These are phyloP conservation scores for Eimeria praecox DNA, from an alignment of 169 alveolate genomes.

Conservation along the genomic window DNA sequence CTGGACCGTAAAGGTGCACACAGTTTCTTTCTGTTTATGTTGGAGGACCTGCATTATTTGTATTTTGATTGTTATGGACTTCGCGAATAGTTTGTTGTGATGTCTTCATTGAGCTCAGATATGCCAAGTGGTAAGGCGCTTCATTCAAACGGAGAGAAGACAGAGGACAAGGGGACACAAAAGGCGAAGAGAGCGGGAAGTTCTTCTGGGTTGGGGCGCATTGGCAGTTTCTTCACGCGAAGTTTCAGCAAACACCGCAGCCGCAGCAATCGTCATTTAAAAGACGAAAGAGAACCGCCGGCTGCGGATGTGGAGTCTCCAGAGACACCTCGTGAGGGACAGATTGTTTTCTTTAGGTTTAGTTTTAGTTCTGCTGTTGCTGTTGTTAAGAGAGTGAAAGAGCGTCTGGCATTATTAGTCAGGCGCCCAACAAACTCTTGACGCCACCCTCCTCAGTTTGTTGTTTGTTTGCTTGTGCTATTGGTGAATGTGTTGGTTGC, in stretches of 20 bases:
- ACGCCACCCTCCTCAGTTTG: background rate
- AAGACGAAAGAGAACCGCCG: background rate
- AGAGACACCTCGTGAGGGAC: background rate
- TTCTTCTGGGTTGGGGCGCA: slow-evolving; percentile 24
- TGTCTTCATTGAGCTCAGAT: background rate
- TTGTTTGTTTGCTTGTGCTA: background rate
- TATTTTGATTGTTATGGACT: background rate
- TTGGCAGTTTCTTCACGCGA: slow-evolving; percentile 30
- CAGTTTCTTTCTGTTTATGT: background rate
- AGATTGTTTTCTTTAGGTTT: background rate
- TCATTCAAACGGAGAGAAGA: background rate
- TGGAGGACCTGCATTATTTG: background rate
- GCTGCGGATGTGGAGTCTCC: background rate
- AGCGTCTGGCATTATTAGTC: background rate
- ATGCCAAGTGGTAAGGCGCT: background rate
- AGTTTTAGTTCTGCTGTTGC: background rate
- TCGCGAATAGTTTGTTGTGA: background rate
- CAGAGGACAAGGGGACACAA: background rate
- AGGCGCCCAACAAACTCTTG: background rate
- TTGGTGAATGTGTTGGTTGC: background rate
- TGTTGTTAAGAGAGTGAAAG: background rate
- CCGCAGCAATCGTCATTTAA: slow-evolving; percentile 10
- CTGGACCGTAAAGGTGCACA: too few species aligned
- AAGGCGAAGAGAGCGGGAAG: background rate
- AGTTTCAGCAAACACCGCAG: slow-evolving; percentile 46